Base-by-base conservation (phyloP, 2,329 filamentous ascomycete genomes). In the Biscogniauxia marginata region DNA sequence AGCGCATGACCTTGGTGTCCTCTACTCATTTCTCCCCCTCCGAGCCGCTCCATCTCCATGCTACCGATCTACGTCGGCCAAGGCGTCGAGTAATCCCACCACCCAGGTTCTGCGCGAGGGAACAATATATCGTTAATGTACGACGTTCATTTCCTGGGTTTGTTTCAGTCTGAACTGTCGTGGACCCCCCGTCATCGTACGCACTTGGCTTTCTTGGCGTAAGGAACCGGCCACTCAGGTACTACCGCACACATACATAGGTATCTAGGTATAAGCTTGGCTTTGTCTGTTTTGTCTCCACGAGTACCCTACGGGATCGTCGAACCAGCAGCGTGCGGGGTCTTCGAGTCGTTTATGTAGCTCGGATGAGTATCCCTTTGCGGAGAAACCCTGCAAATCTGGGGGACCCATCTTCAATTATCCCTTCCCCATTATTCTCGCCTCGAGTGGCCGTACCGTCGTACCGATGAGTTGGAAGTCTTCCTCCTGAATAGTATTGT, bases 311-410 rank as follows among this genome's bases (percentile, higher is more conserved):
- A 20, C 23, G 45, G 47, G 44, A 34, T 39, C 16, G 19, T n/a
- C 22, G 23, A 54, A 19, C n/a, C 2, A 23, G 16, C 16, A 23
- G 46, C 9, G 16, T 49, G 59, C 56, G 60, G 55, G 45, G 45
- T 22, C 48, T 43, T 45, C 51, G 30, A 39, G 30, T 16, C 30
- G 45, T 21, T 20, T 21, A 3, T n/a, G n/a, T n/a, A 46, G 18
- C 25, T 16, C 20, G 54, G 52, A 34, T 44, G 54, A 49, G 30
- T 19, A 59, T 25, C 57, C 53, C 46, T n/a, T 49, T 64, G 64
- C 51, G 63, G 64, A 65, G 63, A 59, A 66, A 60, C 64, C 63
- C 58, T 65, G 64, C 49, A 53, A 63, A 56, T 55, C 50, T 30
- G 51, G 50, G 52, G 53, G 46, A 20, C 39, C 55, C 52, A 34